These are phyloP conservation scores for Penicillium thymicola DNA, from an alignment of 2,329 filamentous ascomycete genomes.

Conservation along the genomic window DNA sequence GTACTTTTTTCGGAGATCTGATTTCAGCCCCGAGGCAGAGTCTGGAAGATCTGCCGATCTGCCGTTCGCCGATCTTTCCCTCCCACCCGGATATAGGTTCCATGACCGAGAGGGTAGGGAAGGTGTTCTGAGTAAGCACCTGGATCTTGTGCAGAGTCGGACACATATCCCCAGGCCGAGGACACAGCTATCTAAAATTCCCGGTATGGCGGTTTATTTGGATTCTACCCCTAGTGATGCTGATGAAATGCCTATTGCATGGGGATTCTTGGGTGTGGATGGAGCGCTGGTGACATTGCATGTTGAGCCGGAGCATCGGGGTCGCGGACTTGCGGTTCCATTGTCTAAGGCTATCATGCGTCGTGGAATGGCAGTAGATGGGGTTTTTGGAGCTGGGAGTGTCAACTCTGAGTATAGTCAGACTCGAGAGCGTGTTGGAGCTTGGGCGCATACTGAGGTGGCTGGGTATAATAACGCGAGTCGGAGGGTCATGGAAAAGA, in stretches of 20 bases:
- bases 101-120: constrained; percentile 22
- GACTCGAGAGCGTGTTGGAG: constrained; percentile 11
- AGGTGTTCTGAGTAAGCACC: constrained; percentile 30
- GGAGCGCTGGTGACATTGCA: constrained; percentile 39
- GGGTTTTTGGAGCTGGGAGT: constrained; percentile 18
- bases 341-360: constrained; percentile 36
- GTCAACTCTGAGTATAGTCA: constrained; percentile 5
- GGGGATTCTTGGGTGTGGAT: constrained; percentile 41
- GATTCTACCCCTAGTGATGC: constrained; percentile 1
- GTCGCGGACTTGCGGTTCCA: constrained; percentile 33
- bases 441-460: constrained; percentile 42
- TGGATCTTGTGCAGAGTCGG: constrained; percentile 39
- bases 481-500: constrained; percentile 45
- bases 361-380: constrained; percentile 22
- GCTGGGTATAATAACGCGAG: constrained; percentile 35
- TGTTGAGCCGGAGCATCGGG: constrained; percentile 43
- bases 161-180: constrained; percentile 40
- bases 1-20: constrained; percentile 32
- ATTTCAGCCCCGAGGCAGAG: constrained; percentile 9
- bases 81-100: constrained; percentile 36
- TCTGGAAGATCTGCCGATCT: background rate
- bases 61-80: background rate
- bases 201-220: constrained; percentile 36
- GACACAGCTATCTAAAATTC: constrained; percentile 30
- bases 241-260: constrained; percentile 36